Percentiles rank a stretch among this genome's conserved stretches.
phyloP scores from a whole-genome alignment of 768 basidiomycete species.

The Boletus coccyginus region DNA sequence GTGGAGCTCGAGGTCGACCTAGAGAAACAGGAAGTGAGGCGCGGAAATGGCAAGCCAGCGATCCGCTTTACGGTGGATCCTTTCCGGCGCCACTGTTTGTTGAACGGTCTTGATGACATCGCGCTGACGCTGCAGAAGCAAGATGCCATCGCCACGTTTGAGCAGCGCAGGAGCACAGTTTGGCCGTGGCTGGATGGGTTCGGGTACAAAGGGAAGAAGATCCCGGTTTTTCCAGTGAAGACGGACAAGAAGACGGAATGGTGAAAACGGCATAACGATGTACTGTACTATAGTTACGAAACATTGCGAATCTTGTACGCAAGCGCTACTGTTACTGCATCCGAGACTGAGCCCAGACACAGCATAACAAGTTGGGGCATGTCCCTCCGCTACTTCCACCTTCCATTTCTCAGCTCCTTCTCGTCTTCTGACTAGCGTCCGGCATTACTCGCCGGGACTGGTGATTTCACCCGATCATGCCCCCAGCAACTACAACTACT shows the following conservation, averaged over 20 bases:
- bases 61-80: slow-evolving; percentile 81
- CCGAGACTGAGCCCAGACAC: slow-evolving; percentile 14
- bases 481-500: slow-evolving; percentile 8
- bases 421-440: background rate
- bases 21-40: slow-evolving; percentile 75
- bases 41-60: slow-evolving; percentile 66
- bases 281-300: background rate
- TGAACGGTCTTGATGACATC: slow-evolving; percentile 97
- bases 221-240: slow-evolving; percentile 49
- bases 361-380: slow-evolving; percentile 3
- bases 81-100: slow-evolving; percentile 89
- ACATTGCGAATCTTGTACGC: slow-evolving; percentile 3
- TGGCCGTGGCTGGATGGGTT: slow-evolving; percentile 99
- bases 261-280: slow-evolving; percentile 37
- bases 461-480: slow-evolving; percentile 13
- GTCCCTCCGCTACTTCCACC: background rate
- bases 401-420: background rate
- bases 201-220: slow-evolving; percentile 80
- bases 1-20: slow-evolving; percentile 82
- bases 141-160: slow-evolving; percentile 72
- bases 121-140: slow-evolving; percentile 87
- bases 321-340: slow-evolving; percentile 15
- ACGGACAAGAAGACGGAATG: slow-evolving; percentile 63
- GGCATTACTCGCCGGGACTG: background rate
- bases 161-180: slow-evolving; percentile 65